These are phyloP conservation scores for Kwoniella shandongensis DNA, from an alignment of 768 basidiomycete species.

Conservation along the genomic window DNA sequence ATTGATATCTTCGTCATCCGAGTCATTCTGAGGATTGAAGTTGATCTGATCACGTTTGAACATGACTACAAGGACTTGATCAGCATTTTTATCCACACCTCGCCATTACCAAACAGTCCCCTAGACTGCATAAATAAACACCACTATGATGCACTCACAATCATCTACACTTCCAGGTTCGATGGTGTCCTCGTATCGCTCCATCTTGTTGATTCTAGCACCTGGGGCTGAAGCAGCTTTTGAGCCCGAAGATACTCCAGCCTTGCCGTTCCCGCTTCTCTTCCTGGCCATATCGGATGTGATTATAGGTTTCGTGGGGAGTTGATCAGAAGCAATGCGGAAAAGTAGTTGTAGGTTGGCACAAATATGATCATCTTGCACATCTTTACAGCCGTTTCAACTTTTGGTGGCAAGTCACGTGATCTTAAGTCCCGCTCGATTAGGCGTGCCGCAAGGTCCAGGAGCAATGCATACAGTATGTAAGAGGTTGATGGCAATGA, in stretches of 20 bases:
- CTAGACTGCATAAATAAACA: no score
- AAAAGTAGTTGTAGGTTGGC: no score
- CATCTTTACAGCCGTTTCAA: slow-evolving; percentile 6
- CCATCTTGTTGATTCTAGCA: slow-evolving; percentile 38
- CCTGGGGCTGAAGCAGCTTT: slow-evolving; percentile 23
- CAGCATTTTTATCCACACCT: no score
- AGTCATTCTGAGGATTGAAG: slow-evolving; percentile 62
- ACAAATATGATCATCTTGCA: no score
- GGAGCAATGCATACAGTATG: no score
- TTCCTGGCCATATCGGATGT: slow-evolving; percentile 18
- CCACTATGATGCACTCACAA: slow-evolving; percentile 31
- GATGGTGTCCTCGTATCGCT: slow-evolving; percentile 51
- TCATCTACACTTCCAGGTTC: slow-evolving; percentile 52
- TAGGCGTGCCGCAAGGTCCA: no score
- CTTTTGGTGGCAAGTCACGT: slow-evolving; percentile 24
- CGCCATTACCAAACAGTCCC: no score
- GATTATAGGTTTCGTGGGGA: no score
- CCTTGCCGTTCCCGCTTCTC: slow-evolving; percentile 9
- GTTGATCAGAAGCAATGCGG: no score
- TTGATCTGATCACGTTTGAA: slow-evolving; percentile 68
- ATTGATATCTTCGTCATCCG: slow-evolving; percentile 51
- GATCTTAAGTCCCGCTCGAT: neutral
- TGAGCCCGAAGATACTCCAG: slow-evolving; percentile 9
- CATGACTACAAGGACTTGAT: slow-evolving; percentile 39
- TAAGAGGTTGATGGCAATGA: neutral